Evolutionary conservation across 176 grass and related monocot genomes (phyloP).

Genomic region (Phoenix dactylifera): DNA sequence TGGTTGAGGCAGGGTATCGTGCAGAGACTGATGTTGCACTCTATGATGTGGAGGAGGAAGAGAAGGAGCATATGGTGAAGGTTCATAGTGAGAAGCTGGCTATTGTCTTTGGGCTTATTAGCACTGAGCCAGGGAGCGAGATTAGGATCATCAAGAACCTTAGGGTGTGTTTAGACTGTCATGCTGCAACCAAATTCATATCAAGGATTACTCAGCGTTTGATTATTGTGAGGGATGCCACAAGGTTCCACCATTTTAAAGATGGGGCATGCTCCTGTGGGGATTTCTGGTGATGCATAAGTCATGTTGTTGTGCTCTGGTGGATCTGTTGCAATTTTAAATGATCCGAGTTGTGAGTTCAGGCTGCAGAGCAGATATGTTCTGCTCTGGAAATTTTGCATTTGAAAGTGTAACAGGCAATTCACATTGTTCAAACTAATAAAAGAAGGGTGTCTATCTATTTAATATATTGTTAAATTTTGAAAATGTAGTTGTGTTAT

Average conservation of each 20-base stretch:
- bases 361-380: too few relatives aligned
- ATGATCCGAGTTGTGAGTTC: too few relatives aligned
- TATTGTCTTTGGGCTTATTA: constrained; percentile 11
- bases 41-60: constrained; percentile 19
- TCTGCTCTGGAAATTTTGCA: too few relatives aligned
- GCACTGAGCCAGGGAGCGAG: constrained; percentile 14
- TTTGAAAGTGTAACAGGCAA: too few relatives aligned
- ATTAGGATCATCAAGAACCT: constrained; percentile 29
- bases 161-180: constrained; percentile 23
- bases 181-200: constrained; percentile 13
- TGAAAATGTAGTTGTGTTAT: too few relatives aligned
- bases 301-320: too few relatives aligned
- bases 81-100: constrained; percentile 24
- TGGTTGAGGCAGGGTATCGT: constrained; percentile 11
- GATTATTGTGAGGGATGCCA: constrained; percentile 22
- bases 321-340: too few relatives aligned
- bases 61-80: constrained; percentile 23
- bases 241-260: constrained; percentile 24
- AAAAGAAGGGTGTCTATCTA: too few relatives aligned
- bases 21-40: constrained; percentile 15
- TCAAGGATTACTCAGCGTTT: constrained; percentile 17
- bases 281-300: constrained; percentile 17
- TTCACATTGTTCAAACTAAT: too few relatives aligned
- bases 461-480: too few relatives aligned
- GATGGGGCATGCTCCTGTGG: constrained; percentile 20